Evolutionary conservation across 257 asterid genomes (phyloP).

Genomic region (Ajuga chamaepitys): DNA sequence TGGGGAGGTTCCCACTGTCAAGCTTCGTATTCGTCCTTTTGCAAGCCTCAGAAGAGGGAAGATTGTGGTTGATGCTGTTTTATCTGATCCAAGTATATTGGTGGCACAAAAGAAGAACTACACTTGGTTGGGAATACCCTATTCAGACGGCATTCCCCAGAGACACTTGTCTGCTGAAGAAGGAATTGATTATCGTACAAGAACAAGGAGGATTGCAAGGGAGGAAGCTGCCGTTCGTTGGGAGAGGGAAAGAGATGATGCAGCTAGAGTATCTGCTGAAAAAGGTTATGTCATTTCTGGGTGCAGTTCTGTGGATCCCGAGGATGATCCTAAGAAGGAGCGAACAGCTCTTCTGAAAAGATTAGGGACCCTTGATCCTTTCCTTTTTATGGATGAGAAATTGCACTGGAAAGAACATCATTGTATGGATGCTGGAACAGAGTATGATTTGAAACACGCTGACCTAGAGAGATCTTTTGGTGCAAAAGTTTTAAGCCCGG

Average conservation of each 20-base stretch:
- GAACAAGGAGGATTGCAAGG: slow-evolving; percentile 70
- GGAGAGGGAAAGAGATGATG: slow-evolving; percentile 74
- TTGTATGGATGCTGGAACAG: slow-evolving; percentile 94
- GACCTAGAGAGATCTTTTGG: slow-evolving; percentile 96
- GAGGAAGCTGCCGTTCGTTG: slow-evolving; percentile 72
- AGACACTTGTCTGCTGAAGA: slow-evolving; percentile 82
- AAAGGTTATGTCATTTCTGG: slow-evolving; percentile 66
- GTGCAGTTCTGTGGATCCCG: slow-evolving; percentile 32
- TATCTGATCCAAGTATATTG: slow-evolving; percentile 69
- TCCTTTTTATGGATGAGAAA: slow-evolving; percentile 65
- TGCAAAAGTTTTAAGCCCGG: slow-evolving; percentile 48
- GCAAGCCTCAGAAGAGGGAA: slow-evolving; percentile 89
- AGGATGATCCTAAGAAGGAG: slow-evolving; percentile 48
- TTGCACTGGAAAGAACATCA: slow-evolving; percentile 94
- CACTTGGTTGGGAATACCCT: slow-evolving; percentile 95
- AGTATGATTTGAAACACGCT: slow-evolving; percentile 91
- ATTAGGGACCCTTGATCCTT: slow-evolving; percentile 47
- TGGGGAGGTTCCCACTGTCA: slow-evolving; percentile 72
- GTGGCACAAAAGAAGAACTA: slow-evolving; percentile 73
- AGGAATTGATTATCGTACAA: slow-evolving; percentile 88
- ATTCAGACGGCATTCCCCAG: slow-evolving; percentile 48
- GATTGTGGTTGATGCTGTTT: slow-evolving; percentile 82
- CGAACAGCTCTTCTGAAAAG: slow-evolving; percentile 38
- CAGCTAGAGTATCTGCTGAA: slow-evolving; percentile 75
- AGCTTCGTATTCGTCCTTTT: slow-evolving; percentile 82